Base-by-base conservation (phyloP, 1,284 basidiomycete genomes). In the Lentinus polychrous region DNA sequence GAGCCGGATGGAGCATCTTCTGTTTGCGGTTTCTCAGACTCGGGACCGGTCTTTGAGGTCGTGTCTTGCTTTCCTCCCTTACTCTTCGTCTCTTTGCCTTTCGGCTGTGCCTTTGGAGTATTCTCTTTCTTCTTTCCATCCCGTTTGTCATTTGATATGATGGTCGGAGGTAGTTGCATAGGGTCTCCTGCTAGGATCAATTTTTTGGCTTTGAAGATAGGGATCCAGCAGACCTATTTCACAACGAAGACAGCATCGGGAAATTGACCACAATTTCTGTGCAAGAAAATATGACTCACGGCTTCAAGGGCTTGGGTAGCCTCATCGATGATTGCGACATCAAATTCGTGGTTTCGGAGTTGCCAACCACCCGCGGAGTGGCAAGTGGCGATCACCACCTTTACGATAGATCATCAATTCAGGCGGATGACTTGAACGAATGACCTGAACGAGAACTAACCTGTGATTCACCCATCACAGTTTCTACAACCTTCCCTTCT, bases 261-360 rank as follows among this genome's bases (percentile, higher is more conserved):
- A 38, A 33, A 27, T 12, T 23, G 17, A 2, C 18, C 8, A 55
- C 12, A n/a, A 8, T n/a, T 34, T 34, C n/a, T n/a, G n/a, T 18
- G 35, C 6, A 37, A 5, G 35, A 45, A 43, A 34, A 45, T 35
- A 12, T 14, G 33, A 15, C 68, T 56, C 60, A 93, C 90, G 7
- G 93, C 89, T 68, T 98, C 94, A n/a, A 96, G 65, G 2, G 93
- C 94, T 65, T 98, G 95, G 0, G 94, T 97, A 0, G 93, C 92
- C 68, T 98, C 95, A 57, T 98, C 95, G 36, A 99, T 92, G 37
- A 98, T 87, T 7, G 94, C 83, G 0, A 93, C 84, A 62, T 98
- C 95, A 58, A 97, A 99, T 2, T 74, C 65, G 52, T 85, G 75
- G 51, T 85, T 81, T 35, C 78, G 76, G 8, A 95, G 68, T 57